These are phyloP conservation scores for Epichloe gansuensis DNA, from an alignment of 2,329 filamentous ascomycete species.

Conservation along the genomic window DNA sequence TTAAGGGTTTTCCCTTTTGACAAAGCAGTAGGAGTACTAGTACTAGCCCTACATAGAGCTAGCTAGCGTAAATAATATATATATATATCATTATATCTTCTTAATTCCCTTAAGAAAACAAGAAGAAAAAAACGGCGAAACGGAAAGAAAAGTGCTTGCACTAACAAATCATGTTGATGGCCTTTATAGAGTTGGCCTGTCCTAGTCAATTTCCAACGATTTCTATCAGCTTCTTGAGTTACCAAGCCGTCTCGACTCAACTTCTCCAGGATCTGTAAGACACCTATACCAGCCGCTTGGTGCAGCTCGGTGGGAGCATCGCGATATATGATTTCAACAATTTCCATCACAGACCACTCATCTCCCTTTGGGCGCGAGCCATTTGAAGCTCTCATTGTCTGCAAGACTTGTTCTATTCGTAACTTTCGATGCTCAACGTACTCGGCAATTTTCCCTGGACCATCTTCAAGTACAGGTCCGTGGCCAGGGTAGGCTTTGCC, in stretches of 20 bases:
- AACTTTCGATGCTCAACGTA: constrained; percentile 74
- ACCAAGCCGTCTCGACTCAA: constrained; percentile 63
- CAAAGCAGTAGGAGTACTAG: too few relatives aligned
- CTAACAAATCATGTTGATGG: not conserved
- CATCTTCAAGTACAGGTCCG: constrained; percentile 65
- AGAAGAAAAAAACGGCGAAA: too few relatives aligned
- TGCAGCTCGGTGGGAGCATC: constrained; percentile 68
- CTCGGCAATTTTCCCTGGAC: constrained; percentile 58
- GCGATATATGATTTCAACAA: constrained; percentile 81
- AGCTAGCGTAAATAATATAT: too few relatives aligned
- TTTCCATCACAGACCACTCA: constrained; percentile 59
- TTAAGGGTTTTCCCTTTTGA: too few relatives aligned
- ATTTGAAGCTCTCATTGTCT: constrained; percentile 40
- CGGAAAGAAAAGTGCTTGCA: too few relatives aligned
- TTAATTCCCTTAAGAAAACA: too few relatives aligned
- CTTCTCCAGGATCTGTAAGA: constrained; percentile 71
- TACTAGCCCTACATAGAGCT: too few relatives aligned
- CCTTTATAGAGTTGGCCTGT: constrained; percentile 13
- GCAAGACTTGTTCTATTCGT: constrained; percentile 67
- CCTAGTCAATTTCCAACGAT: constrained; percentile 17
- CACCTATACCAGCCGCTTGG: constrained; percentile 60
- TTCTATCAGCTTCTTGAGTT: constrained; percentile 22
- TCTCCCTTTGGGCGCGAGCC: constrained; percentile 13
- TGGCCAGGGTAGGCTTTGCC: constrained; percentile 80
- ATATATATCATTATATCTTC: too few relatives aligned